Conservation (phyloP, 176 grass and related monocot species). For the Zoysia japonica region DNA sequence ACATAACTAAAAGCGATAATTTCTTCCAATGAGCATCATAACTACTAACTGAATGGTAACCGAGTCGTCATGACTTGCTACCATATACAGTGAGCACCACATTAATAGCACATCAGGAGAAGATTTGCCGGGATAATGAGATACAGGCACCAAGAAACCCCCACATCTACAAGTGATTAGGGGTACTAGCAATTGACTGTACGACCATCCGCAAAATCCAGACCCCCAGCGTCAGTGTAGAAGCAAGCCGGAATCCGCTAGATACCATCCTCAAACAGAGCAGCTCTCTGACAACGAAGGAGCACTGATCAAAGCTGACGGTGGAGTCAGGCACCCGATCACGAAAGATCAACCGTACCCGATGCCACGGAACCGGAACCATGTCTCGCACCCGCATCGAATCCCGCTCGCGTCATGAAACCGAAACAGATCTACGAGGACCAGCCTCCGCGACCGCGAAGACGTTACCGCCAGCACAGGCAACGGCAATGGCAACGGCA, state of each 20-base stretch:
- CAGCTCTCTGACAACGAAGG: background rate
- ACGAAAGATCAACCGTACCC: too few relatives aligned
- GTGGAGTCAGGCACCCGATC: too few relatives aligned
- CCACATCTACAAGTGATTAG: background rate
- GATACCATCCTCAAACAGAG: background rate
- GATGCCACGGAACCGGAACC: too few relatives aligned
- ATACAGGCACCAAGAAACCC: background rate
- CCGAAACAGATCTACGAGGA: too few relatives aligned
- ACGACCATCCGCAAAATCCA: background rate
- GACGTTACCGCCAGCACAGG: too few relatives aligned
- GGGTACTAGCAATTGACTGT: background rate
- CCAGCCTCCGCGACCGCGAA: too few relatives aligned
- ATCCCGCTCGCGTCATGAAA: background rate
- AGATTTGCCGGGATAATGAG: background rate
- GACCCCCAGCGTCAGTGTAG: background rate
- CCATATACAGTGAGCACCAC: background rate
- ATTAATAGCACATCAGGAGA: background rate
- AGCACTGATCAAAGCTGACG: too few relatives aligned
- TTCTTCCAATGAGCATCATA: background rate
- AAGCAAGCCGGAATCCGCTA: background rate
- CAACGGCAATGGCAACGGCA: too few relatives aligned
- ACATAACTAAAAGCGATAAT: background rate
- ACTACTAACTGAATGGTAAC: background rate
- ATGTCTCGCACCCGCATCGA: too few relatives aligned
- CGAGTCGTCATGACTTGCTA: background rate